phyloP scores from a whole-genome alignment of 2,329 filamentous ascomycete genomes.

The Torrubiella hemipterigena region DNA sequence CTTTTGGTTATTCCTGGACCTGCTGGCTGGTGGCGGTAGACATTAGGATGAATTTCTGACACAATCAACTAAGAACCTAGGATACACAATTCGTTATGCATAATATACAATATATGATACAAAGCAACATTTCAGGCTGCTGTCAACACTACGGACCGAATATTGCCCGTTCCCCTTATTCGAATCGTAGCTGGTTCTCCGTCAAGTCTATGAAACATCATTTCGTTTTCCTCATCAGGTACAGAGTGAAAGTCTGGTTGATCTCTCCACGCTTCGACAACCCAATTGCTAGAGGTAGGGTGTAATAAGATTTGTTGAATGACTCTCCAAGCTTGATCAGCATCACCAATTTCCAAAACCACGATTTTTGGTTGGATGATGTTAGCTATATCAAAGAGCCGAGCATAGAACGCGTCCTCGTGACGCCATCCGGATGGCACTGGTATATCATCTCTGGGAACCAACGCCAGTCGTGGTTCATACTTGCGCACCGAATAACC shows the following conservation, averaged over 20 bases:
- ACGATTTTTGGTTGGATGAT: conserved; percentile 39
- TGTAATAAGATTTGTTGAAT: conserved; percentile 29
- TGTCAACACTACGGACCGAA: conserved; percentile 30
- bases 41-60: no score
- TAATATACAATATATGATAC: conserved; percentile 7
- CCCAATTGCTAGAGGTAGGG: conserved; percentile 15
- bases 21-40: no score
- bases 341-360: conserved; percentile 61
- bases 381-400: conserved; percentile 44
- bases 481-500: conserved; percentile 69
- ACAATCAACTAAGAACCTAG: no score
- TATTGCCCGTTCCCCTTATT: conserved; percentile 33
- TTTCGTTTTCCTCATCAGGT: conserved; percentile 13
- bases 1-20: no score
- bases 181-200: conserved; percentile 14
- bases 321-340: conserved; percentile 55
- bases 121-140: no score
- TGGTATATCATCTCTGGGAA: conserved; percentile 30
- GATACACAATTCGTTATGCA: background rate
- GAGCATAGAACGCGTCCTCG: conserved; percentile 54
- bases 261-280: conserved; percentile 62
- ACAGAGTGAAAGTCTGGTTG: conserved; percentile 33
- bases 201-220: conserved; percentile 12
- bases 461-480: conserved; percentile 72
- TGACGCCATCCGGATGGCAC: conserved; percentile 18